Base-by-base conservation (phyloP, 495 filamentous ascomycete genomes). In the Xylaria palmicola region DNA sequence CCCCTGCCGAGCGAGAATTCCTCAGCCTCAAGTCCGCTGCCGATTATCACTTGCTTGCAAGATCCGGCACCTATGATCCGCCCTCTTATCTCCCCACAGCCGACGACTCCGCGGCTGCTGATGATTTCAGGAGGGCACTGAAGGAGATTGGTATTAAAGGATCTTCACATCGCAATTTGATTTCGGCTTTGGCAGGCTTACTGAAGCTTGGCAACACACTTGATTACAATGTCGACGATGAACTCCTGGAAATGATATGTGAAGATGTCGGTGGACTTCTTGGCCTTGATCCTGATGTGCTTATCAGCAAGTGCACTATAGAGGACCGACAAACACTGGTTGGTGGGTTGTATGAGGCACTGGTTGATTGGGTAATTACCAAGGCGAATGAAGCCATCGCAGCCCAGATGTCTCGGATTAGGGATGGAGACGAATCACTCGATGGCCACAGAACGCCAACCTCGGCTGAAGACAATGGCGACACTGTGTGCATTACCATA, bases 121-220 rank as follows among this genome's bases (percentile, higher is more conserved):
- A 98, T 70, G 94, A 98, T 65, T 94, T 96, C 68, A 84, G 94
- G 34, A 75, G 83, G 24, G 85, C 90, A 17, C 79, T 98, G 34
- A 93, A 92, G 72, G 84, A 86, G 9, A 89, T 98, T 67, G 94
- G 95, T 17, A 94, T 98, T 75, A 96, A 92, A 66, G 95, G 95
- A 20, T 79, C 88, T 7, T 75, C 87, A 17, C 86, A 91, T 51
- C 83, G 91, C 56, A 89, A 88, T 58, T 79, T 98, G 49, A 85
- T 98, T 32, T 91, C 91, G 0, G 85, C 87, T 6, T 83, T 98
- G 41, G 90, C 93, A 9, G 93, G 90, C 41, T 78, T 98, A 9
- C 77, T 98, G 15, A 96, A 97, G 70, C 85, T 98, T 17, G 94
- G 94, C 10, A 90, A 98, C 68, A 91, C 92, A 0, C 76, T 93